Evolutionary conservation across 495 filamentous ascomycete species (phyloP), one percentile per base, ranked within the genome.

Genomic region (Aspergillus sparsus): DNA sequence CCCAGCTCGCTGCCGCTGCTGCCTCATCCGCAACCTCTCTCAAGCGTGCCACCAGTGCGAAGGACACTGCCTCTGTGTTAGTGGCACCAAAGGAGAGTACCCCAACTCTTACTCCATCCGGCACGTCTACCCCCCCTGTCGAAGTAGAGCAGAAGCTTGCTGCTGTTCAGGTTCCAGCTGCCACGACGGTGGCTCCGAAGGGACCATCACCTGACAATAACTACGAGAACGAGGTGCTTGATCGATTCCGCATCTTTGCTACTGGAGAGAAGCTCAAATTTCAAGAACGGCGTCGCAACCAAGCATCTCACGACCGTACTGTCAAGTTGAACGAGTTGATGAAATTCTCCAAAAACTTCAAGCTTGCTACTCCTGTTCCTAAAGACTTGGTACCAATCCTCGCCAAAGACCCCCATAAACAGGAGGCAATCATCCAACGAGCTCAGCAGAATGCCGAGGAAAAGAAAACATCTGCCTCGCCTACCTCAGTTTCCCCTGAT

Each of bases 301-400:
- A 84, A 51, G 82, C 78, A 7, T 79, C 80, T 11, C 78, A 86
- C 53, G 88, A 97, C 64, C 94, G 95, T 68, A 89, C 89, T 60
- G 82, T 92, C 63, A 97, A 95, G 76, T 71, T 99, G 55, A 93
- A 89, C 58, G 94, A 99, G 68, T 76, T 99, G 57, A 93, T 92
- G 83, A 96, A 92, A 63, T 99, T 99, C 67, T 90, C 95, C 0
- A 79, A 88, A 66, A 94, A 81, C 72, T 99, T 99, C 80, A 97
- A 97, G 73, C 83, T 99, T 2, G 83, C 86, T 10, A 96, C 92
- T 2, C 91, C 91, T 9, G 92, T 99, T 8, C 94, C 94, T 7
- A 85, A 85, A 60, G 94, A 99, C 73, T 74, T 99, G 49, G 90
- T 99, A 21, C 86, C 90, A 3, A 99, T 99, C 62, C 87, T 99